A percentile compares a stretch with the other conserved stretches of the same genome.
These are phyloP conservation scores for Mucor sp. DNA, from an alignment of 371 early-diverging fungal genomes.

Conservation along the genomic window DNA sequence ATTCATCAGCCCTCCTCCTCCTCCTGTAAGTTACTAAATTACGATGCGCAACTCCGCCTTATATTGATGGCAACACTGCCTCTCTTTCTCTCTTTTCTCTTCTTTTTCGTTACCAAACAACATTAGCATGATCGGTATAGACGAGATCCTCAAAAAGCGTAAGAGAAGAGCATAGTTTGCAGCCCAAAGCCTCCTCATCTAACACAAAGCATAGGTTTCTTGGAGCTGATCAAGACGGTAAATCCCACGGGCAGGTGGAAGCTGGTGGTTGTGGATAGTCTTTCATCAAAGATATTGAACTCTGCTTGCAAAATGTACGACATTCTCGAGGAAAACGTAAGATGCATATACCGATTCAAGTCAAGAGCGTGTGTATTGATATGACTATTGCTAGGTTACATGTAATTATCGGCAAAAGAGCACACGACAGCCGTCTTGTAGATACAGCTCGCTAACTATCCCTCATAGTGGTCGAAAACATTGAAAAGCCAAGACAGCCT, in stretches of 20 bases:
- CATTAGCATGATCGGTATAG: slow-evolving; percentile 43
- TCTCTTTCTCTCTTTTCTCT: neutral
- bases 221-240: slow-evolving; percentile 70
- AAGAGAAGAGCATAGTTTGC: neutral
- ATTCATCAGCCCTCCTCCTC: neutral
- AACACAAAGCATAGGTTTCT: slow-evolving; percentile 54
- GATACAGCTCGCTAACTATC: neutral
- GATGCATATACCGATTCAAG: slow-evolving; percentile 14
- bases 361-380: slow-evolving; percentile 4
- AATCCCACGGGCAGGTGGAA: slow-evolving; percentile 81
- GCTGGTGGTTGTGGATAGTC: slow-evolving; percentile 88
- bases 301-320: slow-evolving; percentile 91
- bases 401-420: slow-evolving; percentile 17
- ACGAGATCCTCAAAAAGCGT: slow-evolving; percentile 44
- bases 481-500: slow-evolving; percentile 80
- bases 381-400: slow-evolving; percentile 28
- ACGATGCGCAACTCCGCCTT: neutral
- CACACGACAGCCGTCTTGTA: neutral
- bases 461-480: slow-evolving; percentile 62
- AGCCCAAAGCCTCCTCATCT: neutral
- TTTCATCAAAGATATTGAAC: slow-evolving; percentile 83
- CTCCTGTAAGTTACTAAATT: neutral
- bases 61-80: neutral
- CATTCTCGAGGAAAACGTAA: slow-evolving; percentile 93
- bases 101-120: slow-evolving; percentile 2